Conservation (phyloP, 176 grass and related monocot species). For the Eleusine coracana region DNA sequence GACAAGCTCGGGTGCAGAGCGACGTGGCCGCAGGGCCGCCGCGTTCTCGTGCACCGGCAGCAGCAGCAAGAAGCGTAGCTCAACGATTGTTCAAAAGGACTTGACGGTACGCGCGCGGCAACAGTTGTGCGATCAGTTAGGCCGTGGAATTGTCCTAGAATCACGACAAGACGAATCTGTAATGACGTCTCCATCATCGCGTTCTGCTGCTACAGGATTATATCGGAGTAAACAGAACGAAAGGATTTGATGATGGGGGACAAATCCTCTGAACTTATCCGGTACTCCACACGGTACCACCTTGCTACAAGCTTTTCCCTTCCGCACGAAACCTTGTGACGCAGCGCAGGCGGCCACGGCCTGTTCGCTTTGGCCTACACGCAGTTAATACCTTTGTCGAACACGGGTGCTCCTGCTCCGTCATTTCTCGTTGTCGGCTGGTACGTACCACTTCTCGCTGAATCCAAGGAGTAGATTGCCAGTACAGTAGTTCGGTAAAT, state of each 20-base stretch:
- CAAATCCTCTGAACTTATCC: background rate
- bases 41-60: background rate
- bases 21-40: slow-evolving; percentile 10
- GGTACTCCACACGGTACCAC: background rate
- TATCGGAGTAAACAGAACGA: background rate
- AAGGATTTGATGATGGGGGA: background rate
- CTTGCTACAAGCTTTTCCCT: background rate
- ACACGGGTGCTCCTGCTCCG: background rate
- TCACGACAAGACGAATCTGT: background rate
- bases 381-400: slow-evolving; percentile 9
- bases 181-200: background rate
- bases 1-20: background rate
- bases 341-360: background rate
- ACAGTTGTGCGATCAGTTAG: background rate
- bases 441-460: background rate
- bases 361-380: background rate
- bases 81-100: background rate
- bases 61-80: no score
- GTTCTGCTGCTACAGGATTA: background rate
- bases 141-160: background rate
- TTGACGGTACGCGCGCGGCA: background rate
- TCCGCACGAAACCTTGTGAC: background rate
- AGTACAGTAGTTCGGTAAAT: background rate
- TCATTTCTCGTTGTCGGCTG: slow-evolving; percentile 14
- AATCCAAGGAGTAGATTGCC: background rate